phyloP scores from a whole-genome alignment of 169 alveolate species.

The Cryptosporidium meleagridis region DNA sequence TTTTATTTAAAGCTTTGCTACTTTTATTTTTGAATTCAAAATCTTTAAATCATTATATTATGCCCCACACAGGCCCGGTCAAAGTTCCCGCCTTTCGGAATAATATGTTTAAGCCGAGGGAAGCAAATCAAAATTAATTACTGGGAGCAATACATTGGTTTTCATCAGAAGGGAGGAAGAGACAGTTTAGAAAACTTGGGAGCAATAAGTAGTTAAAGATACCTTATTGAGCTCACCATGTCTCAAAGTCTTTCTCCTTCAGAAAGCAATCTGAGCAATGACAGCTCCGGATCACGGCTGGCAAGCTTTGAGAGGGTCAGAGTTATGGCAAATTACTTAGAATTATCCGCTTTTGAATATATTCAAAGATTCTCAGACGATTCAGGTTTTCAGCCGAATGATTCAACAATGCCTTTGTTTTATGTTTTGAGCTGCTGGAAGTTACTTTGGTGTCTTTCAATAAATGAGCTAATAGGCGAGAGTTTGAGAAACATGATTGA shows the following conservation, averaged over 20 bases:
- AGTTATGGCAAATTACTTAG: constrained; percentile 62
- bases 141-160: not conserved
- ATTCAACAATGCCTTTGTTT: constrained; percentile 25
- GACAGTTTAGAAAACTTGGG: not conserved
- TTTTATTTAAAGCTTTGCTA: not conserved
- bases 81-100: not conserved
- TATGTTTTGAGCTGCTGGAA: constrained; percentile 65
- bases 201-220: not conserved
- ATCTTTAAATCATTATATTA: constrained; percentile 30
- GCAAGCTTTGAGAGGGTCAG: constrained; percentile 41
- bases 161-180: not conserved
- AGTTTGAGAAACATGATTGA: constrained; percentile 47
- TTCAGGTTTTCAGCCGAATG: not conserved
- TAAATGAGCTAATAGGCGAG: constrained; percentile 66
- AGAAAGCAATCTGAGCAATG: not conserved
- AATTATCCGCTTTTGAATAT: constrained; percentile 45
- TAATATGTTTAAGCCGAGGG: not conserved
- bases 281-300: not conserved
- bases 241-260: constrained; percentile 4
- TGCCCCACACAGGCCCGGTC: constrained; percentile 17
- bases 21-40: constrained; percentile 3
- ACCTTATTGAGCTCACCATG: not conserved
- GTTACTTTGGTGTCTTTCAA: constrained; percentile 63
- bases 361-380: constrained; percentile 9
- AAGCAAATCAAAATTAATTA: not conserved